Conservation (phyloP, 176 grass and related monocot genomes). For the Aegilops speltoides region DNA sequence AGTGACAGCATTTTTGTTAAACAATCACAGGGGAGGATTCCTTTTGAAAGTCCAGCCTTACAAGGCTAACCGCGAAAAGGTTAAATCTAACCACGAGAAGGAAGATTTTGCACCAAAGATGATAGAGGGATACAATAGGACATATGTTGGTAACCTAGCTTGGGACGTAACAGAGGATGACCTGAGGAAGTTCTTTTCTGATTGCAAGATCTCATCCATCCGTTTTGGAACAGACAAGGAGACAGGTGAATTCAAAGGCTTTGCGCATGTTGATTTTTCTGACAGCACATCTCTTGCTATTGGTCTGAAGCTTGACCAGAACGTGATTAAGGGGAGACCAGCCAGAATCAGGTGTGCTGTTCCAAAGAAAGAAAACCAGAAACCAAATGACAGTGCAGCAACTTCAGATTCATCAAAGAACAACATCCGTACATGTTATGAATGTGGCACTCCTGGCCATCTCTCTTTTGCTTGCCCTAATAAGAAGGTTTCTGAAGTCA, state of each 20-base stretch:
- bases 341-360: conserved; percentile 82
- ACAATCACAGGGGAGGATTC: conserved; percentile 74
- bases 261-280: conserved; percentile 72
- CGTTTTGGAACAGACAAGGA: conserved; percentile 80
- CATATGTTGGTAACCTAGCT: conserved; percentile 83
- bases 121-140: conserved; percentile 82
- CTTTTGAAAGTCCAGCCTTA: conserved; percentile 91
- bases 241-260: conserved; percentile 87
- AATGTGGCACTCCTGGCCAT: conserved; percentile 69
- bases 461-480: conserved; percentile 70
- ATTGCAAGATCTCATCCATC: conserved; percentile 79
- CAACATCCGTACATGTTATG: conserved; percentile 56
- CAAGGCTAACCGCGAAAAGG: conserved; percentile 50
- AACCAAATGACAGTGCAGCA: conserved; percentile 19
- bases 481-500: conserved; percentile 43
- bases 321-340: conserved; percentile 61
- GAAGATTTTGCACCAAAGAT: conserved; percentile 78
- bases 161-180: conserved; percentile 89
- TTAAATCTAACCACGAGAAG: conserved; percentile 51
- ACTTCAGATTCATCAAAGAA: conserved; percentile 30
- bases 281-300: conserved; percentile 49
- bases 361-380: conserved; percentile 51
- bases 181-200: conserved; percentile 65
- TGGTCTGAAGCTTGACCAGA: conserved; percentile 84
- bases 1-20: conserved; percentile 22